A percentile compares a stretch with the other conserved stretches of the same genome.
Conservation (phyloP, 306 rosid species). For the Quercus glauca region DNA sequence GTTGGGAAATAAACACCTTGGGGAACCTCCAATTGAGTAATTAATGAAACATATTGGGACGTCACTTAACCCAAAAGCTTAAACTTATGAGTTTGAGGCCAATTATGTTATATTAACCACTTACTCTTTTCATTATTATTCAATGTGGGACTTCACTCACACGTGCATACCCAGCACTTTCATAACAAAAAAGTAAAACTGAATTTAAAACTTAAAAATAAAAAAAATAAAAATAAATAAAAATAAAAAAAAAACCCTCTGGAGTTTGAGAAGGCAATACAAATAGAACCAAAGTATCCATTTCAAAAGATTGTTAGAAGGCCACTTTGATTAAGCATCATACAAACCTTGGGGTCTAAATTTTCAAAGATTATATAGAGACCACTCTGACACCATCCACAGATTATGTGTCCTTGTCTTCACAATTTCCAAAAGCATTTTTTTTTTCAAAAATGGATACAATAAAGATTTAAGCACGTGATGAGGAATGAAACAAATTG, state of each 20-base stretch:
- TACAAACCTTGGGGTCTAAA: not conserved
- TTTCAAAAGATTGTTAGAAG: not conserved
- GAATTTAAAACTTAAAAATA: not conserved
- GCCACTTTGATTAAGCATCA: not conserved
- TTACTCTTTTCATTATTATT: no score
- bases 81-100: no score
- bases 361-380: no score
- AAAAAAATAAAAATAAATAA: no score
- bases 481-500: slow-evolving; percentile 5
- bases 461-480: slow-evolving; percentile 8
- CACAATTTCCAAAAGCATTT: slow-evolving; percentile 10
- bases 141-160: no score
- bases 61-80: no score
- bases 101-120: no score
- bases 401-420: slow-evolving; percentile 16
- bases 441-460: not conserved
- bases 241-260: no score
- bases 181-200: not conserved
- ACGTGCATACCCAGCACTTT: no score
- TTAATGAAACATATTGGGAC: no score
- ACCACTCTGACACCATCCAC: not conserved
- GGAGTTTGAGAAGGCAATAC: slow-evolving; percentile 1
- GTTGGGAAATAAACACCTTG: no score
- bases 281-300: slow-evolving; percentile 3
- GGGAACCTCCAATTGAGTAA: no score